Base-by-base conservation (phyloP, 2,329 filamentous ascomycete species). In the Trichoderma sp. region DNA sequence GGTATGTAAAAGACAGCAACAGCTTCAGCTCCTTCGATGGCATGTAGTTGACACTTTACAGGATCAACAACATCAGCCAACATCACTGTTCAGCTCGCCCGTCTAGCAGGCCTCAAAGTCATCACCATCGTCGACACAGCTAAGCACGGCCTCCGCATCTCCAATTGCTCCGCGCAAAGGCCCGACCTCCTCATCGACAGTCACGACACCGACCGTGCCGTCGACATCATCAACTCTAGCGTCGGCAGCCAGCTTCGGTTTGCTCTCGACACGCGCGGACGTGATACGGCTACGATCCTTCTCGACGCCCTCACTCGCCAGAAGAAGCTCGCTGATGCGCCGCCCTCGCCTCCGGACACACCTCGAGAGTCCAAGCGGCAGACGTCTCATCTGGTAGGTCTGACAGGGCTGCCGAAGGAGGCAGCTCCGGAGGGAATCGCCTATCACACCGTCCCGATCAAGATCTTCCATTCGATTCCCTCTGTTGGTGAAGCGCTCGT, bases 401-500 rank as follows among this genome's bases (percentile, higher is more conserved):
- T 93, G 53, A 87, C 87, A 0, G 90, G 90, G 0, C 71, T 92
- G 3, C 91, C 91, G 0, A 92, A 91, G 73, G 79, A 79, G 4
- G 76, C 78, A 1, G 76, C 77, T 0, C 75, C 78, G 0, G 78
- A 80, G 0, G 82, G 82, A 0, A 80, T 88, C 0, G 75, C 80
- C 6, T 84, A 88, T 67, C 90, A 92, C 73, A 86, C 83, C 0
- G 88, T 93, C 0, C 91, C 91, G 0, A 91, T 94, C 70, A 93
- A 93, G 76, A 73, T 92, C 4, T 93, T 92, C 73, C 91, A 94
- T 73, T 87, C 90, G 68, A 83, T 89, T 0, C 84, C 87, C 0
- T 81, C 82, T 2, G 81, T 93, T 0, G 91, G 91, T 0, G 84
- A 88, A 70, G 82, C 82, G 0, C 75, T 92, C 64, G 87, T 87